A percentile compares a stretch with the other conserved stretches of the same genome.
These are phyloP conservation scores for Kentomonas sorsogonicus DNA, from an alignment of 208 protist species.

Conservation along the genomic window DNA sequence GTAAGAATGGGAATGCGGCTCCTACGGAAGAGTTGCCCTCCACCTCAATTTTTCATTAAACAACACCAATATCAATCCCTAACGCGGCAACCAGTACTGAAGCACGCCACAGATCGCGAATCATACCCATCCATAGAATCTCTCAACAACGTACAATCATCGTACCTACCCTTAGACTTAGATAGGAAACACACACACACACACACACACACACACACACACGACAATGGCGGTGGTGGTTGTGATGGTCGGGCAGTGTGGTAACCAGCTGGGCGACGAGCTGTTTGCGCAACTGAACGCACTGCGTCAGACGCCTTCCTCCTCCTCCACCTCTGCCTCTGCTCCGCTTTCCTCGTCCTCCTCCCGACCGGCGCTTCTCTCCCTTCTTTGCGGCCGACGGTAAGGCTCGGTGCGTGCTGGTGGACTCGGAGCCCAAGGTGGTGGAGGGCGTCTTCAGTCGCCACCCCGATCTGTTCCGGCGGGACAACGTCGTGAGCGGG, in stretches of 20 bases:
- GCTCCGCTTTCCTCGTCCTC: neutral
- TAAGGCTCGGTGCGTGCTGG: constrained; percentile 74
- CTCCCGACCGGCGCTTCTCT: constrained; percentile 2
- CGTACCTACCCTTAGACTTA: too few species aligned
- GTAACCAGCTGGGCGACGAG: constrained; percentile 85
- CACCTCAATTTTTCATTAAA: too few species aligned
- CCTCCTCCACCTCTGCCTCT: neutral
- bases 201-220: constrained; percentile 14
- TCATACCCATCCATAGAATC: neutral
- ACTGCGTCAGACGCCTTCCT: neutral
- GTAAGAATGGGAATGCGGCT: too few species aligned
- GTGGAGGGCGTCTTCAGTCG: constrained; percentile 51
- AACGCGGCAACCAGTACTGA: too few species aligned
- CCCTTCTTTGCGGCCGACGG: constrained; percentile 61
- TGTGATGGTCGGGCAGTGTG: constrained; percentile 82
- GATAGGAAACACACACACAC: constrained; percentile 12
- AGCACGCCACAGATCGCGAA: neutral
- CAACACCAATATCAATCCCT: too few species aligned
- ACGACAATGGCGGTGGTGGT: constrained; percentile 60
- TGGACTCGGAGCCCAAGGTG: constrained; percentile 88
- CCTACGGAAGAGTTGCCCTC: too few species aligned
- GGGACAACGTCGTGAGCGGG: constrained; percentile 66
- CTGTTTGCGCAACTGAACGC: constrained; percentile 64
- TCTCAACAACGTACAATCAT: neutral
- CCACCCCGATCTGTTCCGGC: constrained; percentile 44